Conservation (phyloP, 352 stramenopile species). For the Pythium diclinum region DNA sequence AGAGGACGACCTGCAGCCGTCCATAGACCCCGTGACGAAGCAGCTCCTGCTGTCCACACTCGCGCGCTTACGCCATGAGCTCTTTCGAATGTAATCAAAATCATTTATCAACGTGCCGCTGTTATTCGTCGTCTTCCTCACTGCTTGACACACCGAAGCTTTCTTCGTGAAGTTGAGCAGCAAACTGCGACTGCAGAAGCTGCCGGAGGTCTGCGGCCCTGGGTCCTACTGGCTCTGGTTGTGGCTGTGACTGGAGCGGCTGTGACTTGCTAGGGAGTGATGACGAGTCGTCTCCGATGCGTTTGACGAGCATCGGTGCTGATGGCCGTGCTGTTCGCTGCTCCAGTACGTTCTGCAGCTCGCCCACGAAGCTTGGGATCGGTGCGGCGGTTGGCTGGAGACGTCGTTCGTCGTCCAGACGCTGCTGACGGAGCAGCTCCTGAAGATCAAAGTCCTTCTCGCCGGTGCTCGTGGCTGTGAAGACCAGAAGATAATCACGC, state of each 20-base stretch:
- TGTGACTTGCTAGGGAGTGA: background rate
- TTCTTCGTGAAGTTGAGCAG: conserved; percentile 16
- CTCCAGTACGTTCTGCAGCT: conserved; percentile 55
- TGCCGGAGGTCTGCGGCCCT: conserved; percentile 23
- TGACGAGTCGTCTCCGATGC: conserved; percentile 36
- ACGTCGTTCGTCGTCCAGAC: conserved; percentile 19
- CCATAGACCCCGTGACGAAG: conserved; percentile 31
- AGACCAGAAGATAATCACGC: conserved; percentile 43
- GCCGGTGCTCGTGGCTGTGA: conserved; percentile 71
- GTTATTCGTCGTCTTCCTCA: conserved; percentile 14
- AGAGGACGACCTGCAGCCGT: conserved; percentile 47
- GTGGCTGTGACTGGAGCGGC: background rate
- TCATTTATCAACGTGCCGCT: background rate
- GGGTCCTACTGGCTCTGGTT: background rate
- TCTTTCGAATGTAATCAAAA: conserved; percentile 72
- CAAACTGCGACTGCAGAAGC: conserved; percentile 22
- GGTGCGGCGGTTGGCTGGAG: background rate
- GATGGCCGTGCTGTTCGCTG: conserved; percentile 33
- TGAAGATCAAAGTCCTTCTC: conserved; percentile 62
- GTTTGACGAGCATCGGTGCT: conserved; percentile 33
- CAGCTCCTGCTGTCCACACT: conserved; percentile 66
- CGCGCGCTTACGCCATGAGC: conserved; percentile 65
- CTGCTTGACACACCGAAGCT: conserved; percentile 10
- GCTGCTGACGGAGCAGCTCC: conserved; percentile 37
- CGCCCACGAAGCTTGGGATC: conserved; percentile 41